Evolutionary conservation across 805 yeast genomes (phyloP).

Genomic region (Zygotorulaspora danielsina): DNA sequence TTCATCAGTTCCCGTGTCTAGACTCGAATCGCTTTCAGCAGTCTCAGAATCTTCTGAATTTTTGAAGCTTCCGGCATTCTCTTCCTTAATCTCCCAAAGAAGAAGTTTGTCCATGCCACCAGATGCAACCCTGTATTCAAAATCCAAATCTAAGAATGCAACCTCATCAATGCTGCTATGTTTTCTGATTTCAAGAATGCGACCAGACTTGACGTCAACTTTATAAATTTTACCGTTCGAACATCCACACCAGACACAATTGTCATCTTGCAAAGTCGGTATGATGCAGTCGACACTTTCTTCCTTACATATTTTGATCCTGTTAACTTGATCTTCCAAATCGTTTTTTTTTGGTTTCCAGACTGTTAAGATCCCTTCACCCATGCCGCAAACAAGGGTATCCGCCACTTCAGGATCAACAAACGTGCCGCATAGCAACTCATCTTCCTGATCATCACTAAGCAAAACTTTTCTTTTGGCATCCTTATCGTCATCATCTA

Average conservation of each 20-base stretch:
- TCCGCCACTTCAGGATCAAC: constrained; percentile 60
- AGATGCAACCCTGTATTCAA: constrained; percentile 69
- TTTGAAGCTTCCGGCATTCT: constrained; percentile 3
- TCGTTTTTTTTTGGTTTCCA: constrained; percentile 76
- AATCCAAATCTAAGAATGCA: constrained; percentile 70
- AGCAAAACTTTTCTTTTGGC: constrained; percentile 48
- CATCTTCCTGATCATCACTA: constrained; percentile 93
- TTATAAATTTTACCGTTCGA: constrained; percentile 70
- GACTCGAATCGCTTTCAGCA: constrained; percentile 6
- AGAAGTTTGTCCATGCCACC: constrained; percentile 80
- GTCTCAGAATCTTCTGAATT: constrained; percentile 20
- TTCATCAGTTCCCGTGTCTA: too few species aligned
- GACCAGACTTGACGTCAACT: constrained; percentile 61
- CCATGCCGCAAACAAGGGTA: constrained; percentile 76
- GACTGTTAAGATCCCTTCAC: constrained; percentile 80
- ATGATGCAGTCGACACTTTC: constrained; percentile 72
- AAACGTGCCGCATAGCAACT: constrained; percentile 69
- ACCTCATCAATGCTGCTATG: constrained; percentile 77
- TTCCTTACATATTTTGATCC: constrained; percentile 64
- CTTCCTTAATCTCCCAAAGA: constrained; percentile 56
- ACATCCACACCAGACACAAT: constrained; percentile 71
- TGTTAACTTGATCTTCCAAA: constrained; percentile 69
- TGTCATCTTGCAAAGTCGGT: constrained; percentile 44
- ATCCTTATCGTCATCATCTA: constrained; percentile 21
- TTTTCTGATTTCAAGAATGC: constrained; percentile 56